These are phyloP conservation scores for Wallacemonas sp. DNA, from an alignment of 208 protist genomes.

Conservation along the genomic window DNA sequence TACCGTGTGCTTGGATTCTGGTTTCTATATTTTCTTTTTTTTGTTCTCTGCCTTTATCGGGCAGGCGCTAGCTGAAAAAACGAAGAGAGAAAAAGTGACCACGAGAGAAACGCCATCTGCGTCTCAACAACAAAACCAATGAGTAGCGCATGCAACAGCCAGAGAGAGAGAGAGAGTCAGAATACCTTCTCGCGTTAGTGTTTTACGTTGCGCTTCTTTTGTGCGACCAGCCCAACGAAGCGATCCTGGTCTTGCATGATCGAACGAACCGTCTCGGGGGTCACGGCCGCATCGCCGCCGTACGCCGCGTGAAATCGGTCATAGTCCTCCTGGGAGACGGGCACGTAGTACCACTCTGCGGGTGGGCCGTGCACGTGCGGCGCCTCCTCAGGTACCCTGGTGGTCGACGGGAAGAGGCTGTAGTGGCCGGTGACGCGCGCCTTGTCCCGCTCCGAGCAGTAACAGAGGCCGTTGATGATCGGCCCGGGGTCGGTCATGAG, in stretches of 20 bases:
- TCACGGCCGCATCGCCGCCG: slow-evolving; percentile 66
- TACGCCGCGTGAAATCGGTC: slow-evolving; percentile 61
- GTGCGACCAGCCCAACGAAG: neutral
- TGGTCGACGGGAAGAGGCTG: slow-evolving; percentile 22
- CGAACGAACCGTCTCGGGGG: slow-evolving; percentile 10
- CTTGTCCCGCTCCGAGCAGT: slow-evolving; percentile 43
- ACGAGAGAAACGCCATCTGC: neutral
- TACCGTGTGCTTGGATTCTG: too few relatives aligned
- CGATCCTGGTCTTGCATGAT: slow-evolving; percentile 36
- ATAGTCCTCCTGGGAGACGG: slow-evolving; percentile 56
- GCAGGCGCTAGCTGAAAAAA: too few relatives aligned
- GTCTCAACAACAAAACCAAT: neutral
- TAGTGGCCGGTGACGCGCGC: slow-evolving; percentile 18
- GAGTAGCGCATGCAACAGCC: neutral
- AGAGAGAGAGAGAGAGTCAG: neutral
- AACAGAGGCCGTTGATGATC: slow-evolving; percentile 78
- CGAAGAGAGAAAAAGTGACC: slow-evolving; percentile 3
- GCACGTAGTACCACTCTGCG: slow-evolving; percentile 80
- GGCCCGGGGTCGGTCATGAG: slow-evolving; percentile 81
- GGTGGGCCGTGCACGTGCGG: slow-evolving; percentile 62
- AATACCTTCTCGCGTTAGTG: too few relatives aligned
- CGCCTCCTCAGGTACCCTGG: slow-evolving; percentile 28
- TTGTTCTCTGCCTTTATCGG: neutral
- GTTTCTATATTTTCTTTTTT: too few relatives aligned
- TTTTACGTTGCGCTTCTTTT: too few relatives aligned